phyloP scores from a whole-genome alignment of 176 grass and related monocot species.

The Phoenix roebelenii region DNA sequence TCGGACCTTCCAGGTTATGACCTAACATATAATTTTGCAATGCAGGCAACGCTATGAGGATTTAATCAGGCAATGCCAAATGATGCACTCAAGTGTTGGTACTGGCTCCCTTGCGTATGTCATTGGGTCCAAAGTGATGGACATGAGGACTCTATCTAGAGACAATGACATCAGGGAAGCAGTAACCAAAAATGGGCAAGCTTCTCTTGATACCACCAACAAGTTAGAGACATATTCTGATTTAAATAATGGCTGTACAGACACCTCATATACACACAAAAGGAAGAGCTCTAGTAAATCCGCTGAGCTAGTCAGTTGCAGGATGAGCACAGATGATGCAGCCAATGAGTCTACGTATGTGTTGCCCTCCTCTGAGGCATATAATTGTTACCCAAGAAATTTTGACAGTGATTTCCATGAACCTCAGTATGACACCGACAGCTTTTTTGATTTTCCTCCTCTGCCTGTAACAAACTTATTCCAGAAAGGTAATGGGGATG shows the following conservation, averaged over 20 bases:
- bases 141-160: conserved; percentile 75
- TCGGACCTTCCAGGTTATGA: too few relatives aligned
- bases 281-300: conserved; percentile 56
- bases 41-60: conserved; percentile 68
- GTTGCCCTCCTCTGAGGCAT: conserved; percentile 18
- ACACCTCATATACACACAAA: conserved; percentile 17
- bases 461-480: conserved; percentile 58
- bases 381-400: conserved; percentile 49
- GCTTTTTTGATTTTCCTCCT: conserved; percentile 52
- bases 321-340: conserved; percentile 38
- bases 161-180: conserved; percentile 42
- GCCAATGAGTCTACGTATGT: conserved; percentile 33
- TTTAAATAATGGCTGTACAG: conserved; percentile 40
- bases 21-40: conserved; percentile 5
- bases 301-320: conserved; percentile 48
- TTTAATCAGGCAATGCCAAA: conserved; percentile 73
- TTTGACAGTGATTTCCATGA: conserved; percentile 49
- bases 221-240: conserved; percentile 24
- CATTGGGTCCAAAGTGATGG: conserved; percentile 93
- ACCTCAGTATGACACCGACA: conserved; percentile 72
- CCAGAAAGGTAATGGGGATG: conserved; percentile 32
- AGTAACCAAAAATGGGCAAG: conserved; percentile 35
- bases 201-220: conserved; percentile 26
- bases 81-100: conserved; percentile 84
- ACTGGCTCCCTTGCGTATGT: conserved; percentile 86